Percentiles rank a stretch among this genome's conserved stretches.
phyloP scores from a whole-genome alignment of 495 filamentous ascomycete genomes.

The Penicillium cinerascens region DNA sequence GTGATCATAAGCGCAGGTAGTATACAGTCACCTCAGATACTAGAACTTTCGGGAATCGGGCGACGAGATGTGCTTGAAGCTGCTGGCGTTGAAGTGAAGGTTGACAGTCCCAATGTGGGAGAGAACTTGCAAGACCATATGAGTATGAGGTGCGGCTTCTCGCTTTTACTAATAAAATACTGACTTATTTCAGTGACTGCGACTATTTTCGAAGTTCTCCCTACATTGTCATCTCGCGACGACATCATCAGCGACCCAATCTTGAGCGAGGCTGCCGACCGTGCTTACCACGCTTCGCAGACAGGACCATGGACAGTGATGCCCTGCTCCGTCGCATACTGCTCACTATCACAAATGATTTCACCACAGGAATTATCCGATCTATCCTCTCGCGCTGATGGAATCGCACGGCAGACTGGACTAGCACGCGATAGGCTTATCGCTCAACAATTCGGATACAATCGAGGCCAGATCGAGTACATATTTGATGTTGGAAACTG shows the following conservation, averaged over 20 bases:
- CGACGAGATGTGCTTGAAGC: constrained; percentile 31
- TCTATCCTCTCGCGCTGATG: no score
- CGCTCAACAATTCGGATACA: constrained; percentile 26
- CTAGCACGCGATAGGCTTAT: constrained; percentile 8
- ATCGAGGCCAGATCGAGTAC: constrained; percentile 49
- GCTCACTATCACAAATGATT: constrained; percentile 37
- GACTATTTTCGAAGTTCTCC: constrained; percentile 45
- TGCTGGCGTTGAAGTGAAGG: constrained; percentile 40
- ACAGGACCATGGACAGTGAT: constrained; percentile 35
- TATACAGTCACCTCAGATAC: constrained; percentile 51
- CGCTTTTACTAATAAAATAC: neutral
- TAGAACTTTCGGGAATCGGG: constrained; percentile 56
- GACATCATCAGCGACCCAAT: constrained; percentile 34
- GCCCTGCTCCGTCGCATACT: constrained; percentile 44
- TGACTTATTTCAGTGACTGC: constrained; percentile 32
- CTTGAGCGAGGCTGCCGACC: constrained; percentile 29
- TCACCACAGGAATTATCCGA: neutral
- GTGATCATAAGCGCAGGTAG: constrained; percentile 55
- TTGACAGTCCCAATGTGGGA: constrained; percentile 49
- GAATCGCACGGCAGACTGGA: neutral
- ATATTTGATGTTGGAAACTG: constrained; percentile 51
- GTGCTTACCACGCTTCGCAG: constrained; percentile 28
- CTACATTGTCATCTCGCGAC: constrained; percentile 36
- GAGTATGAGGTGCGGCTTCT: constrained; percentile 25
- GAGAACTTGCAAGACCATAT: constrained; percentile 57